phyloP scores from a whole-genome alignment of 306 rosid genomes.

The Trifolium dubium region DNA sequence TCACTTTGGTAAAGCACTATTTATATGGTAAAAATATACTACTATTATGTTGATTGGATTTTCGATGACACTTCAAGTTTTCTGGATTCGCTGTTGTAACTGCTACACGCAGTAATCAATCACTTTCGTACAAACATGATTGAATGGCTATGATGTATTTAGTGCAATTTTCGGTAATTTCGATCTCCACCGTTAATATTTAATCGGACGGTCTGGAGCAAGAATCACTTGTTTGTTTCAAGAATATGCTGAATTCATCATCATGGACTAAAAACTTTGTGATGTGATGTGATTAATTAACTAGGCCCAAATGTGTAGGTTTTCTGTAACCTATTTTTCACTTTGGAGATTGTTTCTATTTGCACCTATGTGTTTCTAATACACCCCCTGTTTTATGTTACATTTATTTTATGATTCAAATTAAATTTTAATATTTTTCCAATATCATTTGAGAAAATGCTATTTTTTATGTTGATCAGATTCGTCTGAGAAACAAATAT shows the following conservation, averaged over 20 bases:
- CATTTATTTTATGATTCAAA: too few species aligned
- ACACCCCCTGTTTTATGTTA: not conserved
- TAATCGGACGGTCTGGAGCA: too few species aligned
- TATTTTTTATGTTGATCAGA: not conserved
- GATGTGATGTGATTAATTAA: not conserved
- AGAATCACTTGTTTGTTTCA: too few species aligned
- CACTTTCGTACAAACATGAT: too few species aligned
- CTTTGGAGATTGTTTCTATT: not conserved
- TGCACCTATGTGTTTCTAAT: not conserved
- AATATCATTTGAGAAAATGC: too few species aligned
- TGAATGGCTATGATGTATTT: too few species aligned
- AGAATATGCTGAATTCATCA: constrained; percentile 3
- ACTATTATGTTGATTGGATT: not conserved
- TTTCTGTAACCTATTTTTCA: not conserved
- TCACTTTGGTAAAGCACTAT: constrained; percentile 1
- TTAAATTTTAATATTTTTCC: too few species aligned
- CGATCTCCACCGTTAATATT: too few species aligned
- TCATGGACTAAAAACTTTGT: not conserved
- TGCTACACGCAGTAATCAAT: too few species aligned
- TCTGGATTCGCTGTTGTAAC: too few species aligned
- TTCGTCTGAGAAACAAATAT: not conserved
- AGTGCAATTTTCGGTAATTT: too few species aligned
- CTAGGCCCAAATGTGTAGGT: not conserved
- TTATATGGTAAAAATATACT: not conserved
- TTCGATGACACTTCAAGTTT: too few species aligned